Evolutionary conservation across 2,329 filamentous ascomycete species (phyloP).

Genomic region (Colletotrichum sublineola): DNA sequence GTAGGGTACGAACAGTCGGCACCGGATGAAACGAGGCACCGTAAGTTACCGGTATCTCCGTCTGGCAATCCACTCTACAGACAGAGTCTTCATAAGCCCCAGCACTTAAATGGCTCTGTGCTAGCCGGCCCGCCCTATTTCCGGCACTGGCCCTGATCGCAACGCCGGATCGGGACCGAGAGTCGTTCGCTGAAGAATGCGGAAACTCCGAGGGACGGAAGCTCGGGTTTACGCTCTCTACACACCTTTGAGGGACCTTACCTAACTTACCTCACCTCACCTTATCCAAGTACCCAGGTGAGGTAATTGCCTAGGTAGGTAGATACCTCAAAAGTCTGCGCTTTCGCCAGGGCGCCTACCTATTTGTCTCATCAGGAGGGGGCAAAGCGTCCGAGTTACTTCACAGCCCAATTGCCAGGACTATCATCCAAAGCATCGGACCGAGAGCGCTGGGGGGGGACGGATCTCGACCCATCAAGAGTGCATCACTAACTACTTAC

Average conservation of each 20-base stretch:
- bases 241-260: too few relatives aligned
- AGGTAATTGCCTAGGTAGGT: neutral
- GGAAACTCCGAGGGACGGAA: slow-evolving; percentile 1
- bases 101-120: neutral
- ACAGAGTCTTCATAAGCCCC: neutral
- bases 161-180: slow-evolving; percentile 15
- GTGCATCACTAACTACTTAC: too few relatives aligned
- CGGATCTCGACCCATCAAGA: slow-evolving; percentile 25
- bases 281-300: too few relatives aligned
- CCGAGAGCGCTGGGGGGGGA: slow-evolving; percentile 15
- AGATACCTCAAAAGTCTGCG: slow-evolving; percentile 6
- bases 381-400: slow-evolving; percentile 13
- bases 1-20: too few relatives aligned
- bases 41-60: too few relatives aligned
- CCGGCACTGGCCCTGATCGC: slow-evolving; percentile 5
- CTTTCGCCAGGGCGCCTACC: neutral
- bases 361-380: slow-evolving; percentile 29
- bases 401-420: neutral
- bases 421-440: slow-evolving; percentile 1
- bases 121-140: slow-evolving; percentile 1
- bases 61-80: neutral
- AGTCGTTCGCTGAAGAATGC: neutral
- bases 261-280: neutral
- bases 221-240: neutral
- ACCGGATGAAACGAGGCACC: neutral